phyloP scores from a whole-genome alignment of 2,329 filamentous ascomycete species.

The Arthrocladium fulminans region DNA sequence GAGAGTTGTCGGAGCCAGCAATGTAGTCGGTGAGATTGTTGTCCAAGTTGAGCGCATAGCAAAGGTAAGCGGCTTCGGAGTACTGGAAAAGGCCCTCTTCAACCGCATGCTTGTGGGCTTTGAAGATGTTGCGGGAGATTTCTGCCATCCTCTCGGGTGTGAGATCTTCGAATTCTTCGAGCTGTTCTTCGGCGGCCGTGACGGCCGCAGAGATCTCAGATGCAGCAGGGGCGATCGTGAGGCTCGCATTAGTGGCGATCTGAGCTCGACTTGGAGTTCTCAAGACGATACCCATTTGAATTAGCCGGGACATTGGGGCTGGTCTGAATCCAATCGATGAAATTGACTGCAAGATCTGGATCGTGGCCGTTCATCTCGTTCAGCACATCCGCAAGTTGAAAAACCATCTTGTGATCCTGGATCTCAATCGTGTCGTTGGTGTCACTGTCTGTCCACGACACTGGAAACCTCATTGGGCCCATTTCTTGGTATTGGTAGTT shows the following conservation, averaged over 20 bases:
- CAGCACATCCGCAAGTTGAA: constrained; percentile 34
- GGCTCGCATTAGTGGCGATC: constrained; percentile 37
- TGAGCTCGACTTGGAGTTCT: constrained; percentile 44
- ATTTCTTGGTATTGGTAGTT: constrained; percentile 35
- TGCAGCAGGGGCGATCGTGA: constrained; percentile 21
- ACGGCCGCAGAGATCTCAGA: constrained; percentile 10
- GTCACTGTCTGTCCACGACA: constrained; percentile 33
- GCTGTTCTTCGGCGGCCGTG: neutral
- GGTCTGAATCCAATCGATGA: constrained; percentile 36
- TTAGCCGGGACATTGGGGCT: constrained; percentile 46
- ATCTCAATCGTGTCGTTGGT: constrained; percentile 36
- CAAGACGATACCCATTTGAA: constrained; percentile 39
- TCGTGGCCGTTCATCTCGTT: constrained; percentile 33
- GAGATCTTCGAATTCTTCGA: constrained; percentile 11
- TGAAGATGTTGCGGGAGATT: constrained; percentile 28
- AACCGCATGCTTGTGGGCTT: constrained; percentile 46
- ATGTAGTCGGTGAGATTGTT: constrained; percentile 49
- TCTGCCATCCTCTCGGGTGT: constrained; percentile 31
- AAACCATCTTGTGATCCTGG: constrained; percentile 37
- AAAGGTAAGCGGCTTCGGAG: constrained; percentile 56
- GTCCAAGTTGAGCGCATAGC: constrained; percentile 28
- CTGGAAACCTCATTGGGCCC: constrained; percentile 39
- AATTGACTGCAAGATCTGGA: constrained; percentile 32
- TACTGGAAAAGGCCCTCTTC: constrained; percentile 52
- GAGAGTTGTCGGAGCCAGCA: constrained; percentile 32